A percentile compares a stretch with the other conserved stretches of the same genome.
Evolutionary conservation across 108 stramenopile species (phyloP).

Genomic region (Nannochloropsis gaditana): DNA sequence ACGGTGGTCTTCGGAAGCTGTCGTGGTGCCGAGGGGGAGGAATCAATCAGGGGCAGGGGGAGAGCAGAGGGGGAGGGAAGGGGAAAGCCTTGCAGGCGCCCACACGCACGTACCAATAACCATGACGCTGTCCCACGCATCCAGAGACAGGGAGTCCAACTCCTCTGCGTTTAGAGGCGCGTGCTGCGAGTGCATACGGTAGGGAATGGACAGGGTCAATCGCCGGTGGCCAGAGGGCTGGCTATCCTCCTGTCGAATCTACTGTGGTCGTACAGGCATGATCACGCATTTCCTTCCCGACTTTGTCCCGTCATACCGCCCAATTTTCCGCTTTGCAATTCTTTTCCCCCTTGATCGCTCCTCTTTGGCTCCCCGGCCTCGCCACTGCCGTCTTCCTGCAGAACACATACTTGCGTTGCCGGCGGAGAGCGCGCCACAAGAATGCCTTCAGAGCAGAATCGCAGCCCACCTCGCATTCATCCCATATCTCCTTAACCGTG

Average conservation of each 20-base stretch:
- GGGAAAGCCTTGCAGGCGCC: no score
- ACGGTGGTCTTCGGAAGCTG: slow-evolving; percentile 9
- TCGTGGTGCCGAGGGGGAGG: not conserved
- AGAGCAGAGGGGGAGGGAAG: no score
- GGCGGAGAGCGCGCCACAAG: not conserved
- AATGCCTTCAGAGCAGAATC: not conserved
- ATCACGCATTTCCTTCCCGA: no score
- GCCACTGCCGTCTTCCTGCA: not conserved
- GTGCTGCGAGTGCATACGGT: not conserved
- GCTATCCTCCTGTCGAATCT: no score
- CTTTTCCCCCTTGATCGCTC: not conserved
- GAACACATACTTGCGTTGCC: not conserved
- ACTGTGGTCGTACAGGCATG: no score
- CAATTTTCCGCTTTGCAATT: not conserved
- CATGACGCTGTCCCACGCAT: not conserved
- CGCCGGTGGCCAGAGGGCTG: no score
- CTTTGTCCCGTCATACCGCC: not conserved
- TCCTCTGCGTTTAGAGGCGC: not conserved
- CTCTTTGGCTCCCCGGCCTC: not conserved
- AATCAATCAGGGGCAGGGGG: no score
- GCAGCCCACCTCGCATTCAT: not conserved
- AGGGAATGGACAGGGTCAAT: no score
- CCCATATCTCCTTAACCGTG: not conserved
- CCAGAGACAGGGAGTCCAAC: not conserved
- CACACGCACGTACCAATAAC: not conserved